Conservation (phyloP, 2,329 filamentous ascomycete species). For the Aspergillus novofumigatus region DNA sequence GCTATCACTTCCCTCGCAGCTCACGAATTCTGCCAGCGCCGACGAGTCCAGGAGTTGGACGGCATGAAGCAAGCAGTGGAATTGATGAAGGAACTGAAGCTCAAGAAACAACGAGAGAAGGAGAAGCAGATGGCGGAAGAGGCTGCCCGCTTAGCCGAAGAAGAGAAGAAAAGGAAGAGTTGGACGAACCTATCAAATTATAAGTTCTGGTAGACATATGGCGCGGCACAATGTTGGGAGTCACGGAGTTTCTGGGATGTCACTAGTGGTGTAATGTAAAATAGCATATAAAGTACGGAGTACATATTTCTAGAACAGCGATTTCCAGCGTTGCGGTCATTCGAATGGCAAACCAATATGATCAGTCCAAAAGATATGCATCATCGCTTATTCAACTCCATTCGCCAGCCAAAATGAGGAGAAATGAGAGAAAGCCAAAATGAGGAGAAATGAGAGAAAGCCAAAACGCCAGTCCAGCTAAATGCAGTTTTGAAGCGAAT, state of each 20-base stretch:
- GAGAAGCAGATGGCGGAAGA: constrained; percentile 36
- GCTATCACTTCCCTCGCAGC: constrained; percentile 63
- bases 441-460: background rate
- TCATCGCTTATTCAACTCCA: constrained; percentile 1
- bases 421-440: constrained; percentile 1
- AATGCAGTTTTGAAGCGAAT: background rate
- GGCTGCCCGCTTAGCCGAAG: constrained; percentile 32
- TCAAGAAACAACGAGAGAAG: constrained; percentile 56
- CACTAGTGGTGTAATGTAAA: constrained; percentile 21
- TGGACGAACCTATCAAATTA: constrained; percentile 44
- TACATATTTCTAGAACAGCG: constrained; percentile 16
- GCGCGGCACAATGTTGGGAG: constrained; percentile 22
- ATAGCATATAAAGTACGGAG: constrained; percentile 20
- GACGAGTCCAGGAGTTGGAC: constrained; percentile 67
- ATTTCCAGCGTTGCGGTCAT: constrained; percentile 7
- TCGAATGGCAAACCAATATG: constrained; percentile 12
- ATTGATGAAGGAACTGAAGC: constrained; percentile 69
- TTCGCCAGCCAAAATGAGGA: background rate
- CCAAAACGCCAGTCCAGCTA: background rate
- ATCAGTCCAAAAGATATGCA: constrained; percentile 3
- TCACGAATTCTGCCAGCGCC: constrained; percentile 80
- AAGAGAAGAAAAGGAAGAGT: constrained; percentile 40
- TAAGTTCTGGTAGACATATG: constrained; percentile 42
- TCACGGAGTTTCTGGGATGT: constrained; percentile 29
- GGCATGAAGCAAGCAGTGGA: constrained; percentile 85